Percentiles rank a stretch among this genome's conserved stretches.
Conservation (phyloP, 768 basidiomycete species). For the Kwoniella dejecticola region DNA sequence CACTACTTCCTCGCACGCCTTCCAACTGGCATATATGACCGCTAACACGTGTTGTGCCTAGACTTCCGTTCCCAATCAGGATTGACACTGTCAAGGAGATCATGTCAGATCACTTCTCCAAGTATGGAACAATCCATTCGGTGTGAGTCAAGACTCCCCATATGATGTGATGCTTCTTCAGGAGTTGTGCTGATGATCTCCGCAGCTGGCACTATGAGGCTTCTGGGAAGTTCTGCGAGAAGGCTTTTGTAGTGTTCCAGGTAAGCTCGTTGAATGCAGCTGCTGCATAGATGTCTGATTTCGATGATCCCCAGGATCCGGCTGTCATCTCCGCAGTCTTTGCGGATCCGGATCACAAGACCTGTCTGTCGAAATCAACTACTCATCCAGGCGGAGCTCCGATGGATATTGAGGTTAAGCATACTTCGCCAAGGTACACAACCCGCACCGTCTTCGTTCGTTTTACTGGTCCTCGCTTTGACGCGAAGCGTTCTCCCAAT, state of each 20-base stretch:
- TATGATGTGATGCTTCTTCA: neutral
- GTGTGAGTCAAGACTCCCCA: slow-evolving; percentile 20
- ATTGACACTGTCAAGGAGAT: slow-evolving; percentile 11
- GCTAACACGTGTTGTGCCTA: slow-evolving; percentile 8
- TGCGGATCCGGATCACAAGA: slow-evolving; percentile 21
- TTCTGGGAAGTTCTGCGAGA: slow-evolving; percentile 22
- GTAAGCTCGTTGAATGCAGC: slow-evolving; percentile 20
- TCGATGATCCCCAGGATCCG: slow-evolving; percentile 22
- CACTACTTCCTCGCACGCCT: too few relatives aligned
- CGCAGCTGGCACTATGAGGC: slow-evolving; percentile 25
- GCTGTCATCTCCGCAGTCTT: slow-evolving; percentile 22
- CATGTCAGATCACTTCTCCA: slow-evolving; percentile 29
- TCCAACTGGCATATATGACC: neutral
- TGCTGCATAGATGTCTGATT: neutral
- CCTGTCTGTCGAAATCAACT: neutral
- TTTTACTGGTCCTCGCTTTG: slow-evolving; percentile 28
- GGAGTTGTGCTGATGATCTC: slow-evolving; percentile 4
- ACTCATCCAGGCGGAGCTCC: neutral
- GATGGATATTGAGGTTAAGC: slow-evolving; percentile 5
- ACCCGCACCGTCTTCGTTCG: slow-evolving; percentile 26
- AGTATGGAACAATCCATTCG: slow-evolving; percentile 23
- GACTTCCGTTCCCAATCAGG: slow-evolving; percentile 30
- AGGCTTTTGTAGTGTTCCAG: slow-evolving; percentile 33
- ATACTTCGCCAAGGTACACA: neutral
- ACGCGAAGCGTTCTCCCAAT: too few relatives aligned